Percentiles rank a stretch among this genome's conserved stretches.
phyloP scores from a whole-genome alignment of 306 rosid species.

The Quercus agrifolia region DNA sequence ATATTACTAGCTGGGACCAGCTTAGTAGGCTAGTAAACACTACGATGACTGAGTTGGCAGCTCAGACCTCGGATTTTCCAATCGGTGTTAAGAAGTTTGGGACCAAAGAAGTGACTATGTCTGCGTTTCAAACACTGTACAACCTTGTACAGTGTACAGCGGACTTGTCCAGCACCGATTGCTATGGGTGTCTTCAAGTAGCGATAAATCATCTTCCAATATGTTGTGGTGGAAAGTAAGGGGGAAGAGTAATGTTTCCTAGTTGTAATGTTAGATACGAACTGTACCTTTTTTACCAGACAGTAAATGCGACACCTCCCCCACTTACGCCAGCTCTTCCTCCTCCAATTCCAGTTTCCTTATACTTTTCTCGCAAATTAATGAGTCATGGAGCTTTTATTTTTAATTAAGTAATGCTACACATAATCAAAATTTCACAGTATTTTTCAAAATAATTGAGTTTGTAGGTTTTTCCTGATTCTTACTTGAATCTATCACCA shows the following conservation, averaged over 20 bases:
- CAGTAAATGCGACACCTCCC: too few species aligned
- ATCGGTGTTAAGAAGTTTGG: neutral
- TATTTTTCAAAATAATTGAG: too few species aligned
- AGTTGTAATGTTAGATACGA: constrained; percentile 20
- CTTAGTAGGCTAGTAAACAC: neutral
- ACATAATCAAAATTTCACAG: too few species aligned
- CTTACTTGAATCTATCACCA: too few species aligned
- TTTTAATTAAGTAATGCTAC: too few species aligned
- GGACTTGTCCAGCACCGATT: constrained; percentile 11
- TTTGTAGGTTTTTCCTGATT: too few species aligned
- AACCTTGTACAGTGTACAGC: constrained; percentile 27
- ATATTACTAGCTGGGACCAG: neutral
- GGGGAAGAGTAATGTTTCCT: neutral
- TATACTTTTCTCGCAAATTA: too few species aligned
- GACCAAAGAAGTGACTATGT: neutral
- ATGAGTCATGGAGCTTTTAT: too few species aligned
- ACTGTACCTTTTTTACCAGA: neutral
- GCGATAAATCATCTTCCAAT: neutral
- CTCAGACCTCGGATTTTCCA: neutral
- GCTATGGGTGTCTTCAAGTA: neutral
- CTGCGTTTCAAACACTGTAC: neutral
- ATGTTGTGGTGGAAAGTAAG: neutral
- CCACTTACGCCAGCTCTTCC: too few species aligned
- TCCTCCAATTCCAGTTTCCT: too few species aligned
- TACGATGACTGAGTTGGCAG: neutral